Conservation (phyloP, 805 yeast species). For the Metschnikowia anglica region DNA sequence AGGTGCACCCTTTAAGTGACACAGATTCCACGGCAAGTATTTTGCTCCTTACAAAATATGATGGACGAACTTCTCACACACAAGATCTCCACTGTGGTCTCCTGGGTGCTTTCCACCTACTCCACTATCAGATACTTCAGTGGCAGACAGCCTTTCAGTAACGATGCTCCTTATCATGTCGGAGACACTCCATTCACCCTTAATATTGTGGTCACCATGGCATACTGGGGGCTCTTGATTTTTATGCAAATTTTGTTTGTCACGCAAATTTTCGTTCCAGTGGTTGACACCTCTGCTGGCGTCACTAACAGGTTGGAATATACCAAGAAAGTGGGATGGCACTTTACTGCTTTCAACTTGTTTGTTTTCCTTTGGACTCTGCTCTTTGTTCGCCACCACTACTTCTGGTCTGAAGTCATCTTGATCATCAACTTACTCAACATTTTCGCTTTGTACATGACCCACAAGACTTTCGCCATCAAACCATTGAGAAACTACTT, state of each 20-base stretch:
- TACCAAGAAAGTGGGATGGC: conserved; percentile 51
- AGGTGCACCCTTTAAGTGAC: conserved; percentile 1
- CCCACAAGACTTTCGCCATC: conserved; percentile 59
- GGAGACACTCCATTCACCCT: conserved; percentile 73
- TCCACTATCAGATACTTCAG: conserved; percentile 57
- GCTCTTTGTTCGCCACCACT: conserved; percentile 59
- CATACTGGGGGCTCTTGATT: conserved; percentile 59
- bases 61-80: conserved; percentile 27
- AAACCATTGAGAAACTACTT: conserved; percentile 53
- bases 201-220: conserved; percentile 44
- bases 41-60: too few relatives aligned
- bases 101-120: conserved; percentile 55
- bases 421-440: conserved; percentile 60
- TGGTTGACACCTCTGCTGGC: conserved; percentile 18
- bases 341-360: conserved; percentile 62
- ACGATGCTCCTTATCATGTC: conserved; percentile 50
- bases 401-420: conserved; percentile 57
- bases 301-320: conserved; percentile 24
- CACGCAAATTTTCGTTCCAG: conserved; percentile 43
- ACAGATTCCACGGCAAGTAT: too few relatives aligned
- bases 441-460: conserved; percentile 52
- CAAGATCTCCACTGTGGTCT: conserved; percentile 48
- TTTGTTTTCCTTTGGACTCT: conserved; percentile 62
- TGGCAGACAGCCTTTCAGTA: conserved; percentile 50
- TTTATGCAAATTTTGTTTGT: conserved; percentile 54